Evolutionary conservation across 2,329 filamentous ascomycete species (phyloP), one percentile per base, ranked within the genome.

Genomic region (Pseudogymnoascus verrucosus): DNA sequence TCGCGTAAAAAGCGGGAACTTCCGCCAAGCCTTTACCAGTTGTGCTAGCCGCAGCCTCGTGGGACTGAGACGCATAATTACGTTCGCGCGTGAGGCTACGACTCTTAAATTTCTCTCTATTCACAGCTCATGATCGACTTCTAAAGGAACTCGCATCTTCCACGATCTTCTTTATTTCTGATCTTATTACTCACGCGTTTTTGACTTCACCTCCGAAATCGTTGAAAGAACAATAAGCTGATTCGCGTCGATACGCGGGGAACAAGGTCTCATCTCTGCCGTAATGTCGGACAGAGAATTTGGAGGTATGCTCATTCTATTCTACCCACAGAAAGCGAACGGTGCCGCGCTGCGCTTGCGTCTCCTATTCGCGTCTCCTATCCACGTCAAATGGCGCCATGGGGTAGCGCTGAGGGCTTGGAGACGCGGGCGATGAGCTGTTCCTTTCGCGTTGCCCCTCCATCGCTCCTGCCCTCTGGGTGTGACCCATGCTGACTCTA

Each of bases 221-320:
- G 8, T 16, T 10, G 26, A 57, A 57, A 57, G 26, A 57, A 57
- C 47, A 57, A 57, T 34, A 57, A 57, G 26, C 26, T 57, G 47
- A 57, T n/a, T 57, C 23, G 47, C 47, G 47, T 19, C 47, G 47
- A 57, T 57, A 57, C 47, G 26, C 31, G 47, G 47, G 47, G 47
- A 57, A 57, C 47, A 57, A 57, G 31, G 47, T 57, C 47, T 57
- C 47, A 57, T 57, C 47, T 57, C 47, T 57, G 47, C 47, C 47
- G 47, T 31, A 11, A 88, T 88, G 85, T 88, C 85, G 64, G 85
- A 88, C 71, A 82, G 86, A 74, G 85, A 88, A 73, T 85, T 87
- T 77, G 82, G 80, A 76, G 82, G 85, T 86, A 72, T 76, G 84
- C 77, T 31, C 28, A 21, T 31, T 59, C 12, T 54, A 16, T 59